Evolutionary conservation across 495 filamentous ascomycete genomes (phyloP).

Genomic region (Lepraria neglecta): DNA sequence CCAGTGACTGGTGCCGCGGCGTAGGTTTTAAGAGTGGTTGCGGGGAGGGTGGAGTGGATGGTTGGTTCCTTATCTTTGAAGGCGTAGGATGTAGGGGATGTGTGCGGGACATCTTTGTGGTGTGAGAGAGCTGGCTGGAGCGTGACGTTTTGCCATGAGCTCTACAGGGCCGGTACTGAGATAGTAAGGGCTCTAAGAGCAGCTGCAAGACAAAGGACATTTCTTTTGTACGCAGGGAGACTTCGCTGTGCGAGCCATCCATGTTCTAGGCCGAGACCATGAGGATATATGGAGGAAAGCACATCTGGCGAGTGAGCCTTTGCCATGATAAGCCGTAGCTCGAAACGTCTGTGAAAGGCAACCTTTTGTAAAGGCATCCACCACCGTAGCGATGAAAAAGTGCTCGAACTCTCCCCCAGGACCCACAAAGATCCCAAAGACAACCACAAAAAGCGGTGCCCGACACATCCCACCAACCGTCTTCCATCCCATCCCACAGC

Average conservation of each 20-base stretch:
- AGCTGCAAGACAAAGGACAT: conserved; percentile 29
- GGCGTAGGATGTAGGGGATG: conserved; percentile 37
- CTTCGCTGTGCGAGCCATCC: conserved; percentile 39
- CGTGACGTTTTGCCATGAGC: conserved; percentile 30
- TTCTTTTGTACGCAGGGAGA: conserved; percentile 32
- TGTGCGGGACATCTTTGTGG: conserved; percentile 38
- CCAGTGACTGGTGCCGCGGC: conserved; percentile 50
- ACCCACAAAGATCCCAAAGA: conserved; percentile 31
- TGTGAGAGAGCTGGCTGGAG: conserved; percentile 23
- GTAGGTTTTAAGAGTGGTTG: conserved; percentile 42
- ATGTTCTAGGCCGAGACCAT: conserved; percentile 22
- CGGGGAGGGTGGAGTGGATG: conserved; percentile 41
- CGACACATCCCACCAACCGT: conserved; percentile 34
- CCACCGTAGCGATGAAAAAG: conserved; percentile 14
- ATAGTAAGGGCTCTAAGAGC: conserved; percentile 19
- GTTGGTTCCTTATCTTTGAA: conserved; percentile 29
- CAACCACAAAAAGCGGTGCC: conserved; percentile 28
- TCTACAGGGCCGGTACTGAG: conserved; percentile 27
- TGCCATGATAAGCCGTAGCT: conserved; percentile 10
- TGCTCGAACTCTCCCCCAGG: conserved; percentile 23
- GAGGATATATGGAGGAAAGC: conserved; percentile 18
- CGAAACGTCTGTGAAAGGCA: conserved; percentile 15
- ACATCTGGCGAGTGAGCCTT: conserved; percentile 47
- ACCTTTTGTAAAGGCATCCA: conserved; percentile 24
- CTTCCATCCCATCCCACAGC: conserved; percentile 30